phyloP scores from a whole-genome alignment of 164 flowering plant genomes.

The Annona squamosa region DNA sequence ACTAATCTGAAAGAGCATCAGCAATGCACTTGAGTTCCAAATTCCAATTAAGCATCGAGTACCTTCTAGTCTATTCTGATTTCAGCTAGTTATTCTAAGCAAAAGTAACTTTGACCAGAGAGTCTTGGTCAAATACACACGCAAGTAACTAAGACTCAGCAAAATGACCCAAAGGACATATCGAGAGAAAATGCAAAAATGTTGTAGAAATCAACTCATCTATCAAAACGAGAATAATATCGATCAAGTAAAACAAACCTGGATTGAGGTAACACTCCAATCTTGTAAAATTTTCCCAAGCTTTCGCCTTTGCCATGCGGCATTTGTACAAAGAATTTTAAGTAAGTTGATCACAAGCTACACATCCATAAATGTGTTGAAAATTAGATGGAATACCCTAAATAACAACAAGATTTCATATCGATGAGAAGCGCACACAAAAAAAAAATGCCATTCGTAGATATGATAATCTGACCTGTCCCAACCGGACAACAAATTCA shows the following conservation, averaged over 20 bases:
- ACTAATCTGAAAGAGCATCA: too few relatives aligned
- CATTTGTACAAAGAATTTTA: conserved; percentile 81
- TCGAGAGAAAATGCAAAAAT: background rate
- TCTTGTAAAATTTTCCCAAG: conserved; percentile 95
- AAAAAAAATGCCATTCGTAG: background rate
- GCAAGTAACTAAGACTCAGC: background rate
- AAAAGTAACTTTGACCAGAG: background rate
- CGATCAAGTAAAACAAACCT: conserved; percentile 44
- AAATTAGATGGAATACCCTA: conserved; percentile 18
- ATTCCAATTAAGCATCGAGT: too few relatives aligned
- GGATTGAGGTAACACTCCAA: conserved; percentile 79
- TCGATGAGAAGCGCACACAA: conserved; percentile 3
- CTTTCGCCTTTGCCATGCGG: conserved; percentile 98
- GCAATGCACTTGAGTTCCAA: too few relatives aligned
- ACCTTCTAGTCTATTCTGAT: too few relatives aligned
- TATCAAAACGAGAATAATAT: background rate
- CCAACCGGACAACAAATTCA: conserved; percentile 63
- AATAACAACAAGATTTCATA: background rate
- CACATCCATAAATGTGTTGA: conserved; percentile 6
- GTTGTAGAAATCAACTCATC: background rate
- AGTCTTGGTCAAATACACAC: background rate
- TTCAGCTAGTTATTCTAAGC: background rate
- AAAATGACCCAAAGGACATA: background rate
- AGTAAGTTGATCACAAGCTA: conserved; percentile 73
- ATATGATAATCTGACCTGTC: conserved; percentile 47